Conservation (phyloP, 495 filamentous ascomycete genomes). For the Talaromyces nanjingensis region DNA sequence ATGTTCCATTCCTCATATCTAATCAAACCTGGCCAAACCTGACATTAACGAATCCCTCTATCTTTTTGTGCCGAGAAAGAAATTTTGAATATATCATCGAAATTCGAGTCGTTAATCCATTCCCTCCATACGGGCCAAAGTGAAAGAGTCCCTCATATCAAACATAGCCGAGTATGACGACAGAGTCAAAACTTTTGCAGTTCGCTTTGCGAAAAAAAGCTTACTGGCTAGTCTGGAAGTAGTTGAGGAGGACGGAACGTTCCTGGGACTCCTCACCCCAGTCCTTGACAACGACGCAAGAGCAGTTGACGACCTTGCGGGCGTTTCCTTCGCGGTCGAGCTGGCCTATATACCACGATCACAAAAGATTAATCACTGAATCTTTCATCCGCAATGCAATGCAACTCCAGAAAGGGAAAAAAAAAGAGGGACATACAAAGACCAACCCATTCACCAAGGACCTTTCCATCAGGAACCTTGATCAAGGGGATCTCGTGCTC, state of each 20-base stretch:
- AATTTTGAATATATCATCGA: background rate
- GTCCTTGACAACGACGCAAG: conserved; percentile 96
- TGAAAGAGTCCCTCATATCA: background rate
- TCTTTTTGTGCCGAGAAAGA: background rate
- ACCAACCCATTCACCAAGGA: conserved; percentile 98
- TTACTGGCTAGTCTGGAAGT: conserved; percentile 91
- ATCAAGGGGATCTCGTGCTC: conserved; percentile 99
- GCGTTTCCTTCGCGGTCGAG: conserved; percentile 98
- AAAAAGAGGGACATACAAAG: conserved; percentile 66
- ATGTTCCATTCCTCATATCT: conserved; percentile 3
- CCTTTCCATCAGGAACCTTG: conserved; percentile 99
- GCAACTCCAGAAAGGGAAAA: background rate
- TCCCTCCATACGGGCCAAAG: background rate
- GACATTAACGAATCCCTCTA: background rate
- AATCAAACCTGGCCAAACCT: background rate
- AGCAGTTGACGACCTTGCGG: conserved; percentile 99
- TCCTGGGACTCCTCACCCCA: conserved; percentile 99
- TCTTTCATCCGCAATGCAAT: background rate
- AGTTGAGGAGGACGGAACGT: conserved; percentile 95
- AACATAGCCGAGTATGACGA: background rate
- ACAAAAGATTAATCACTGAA: background rate
- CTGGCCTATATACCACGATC: conserved; percentile 54
- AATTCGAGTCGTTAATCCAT: background rate
- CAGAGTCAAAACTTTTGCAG: background rate
- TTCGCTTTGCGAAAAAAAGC: conserved; percentile 6